These are phyloP conservation scores for Cenchrus americanus DNA, from an alignment of 176 grass and related monocot species.

Conservation along the genomic window DNA sequence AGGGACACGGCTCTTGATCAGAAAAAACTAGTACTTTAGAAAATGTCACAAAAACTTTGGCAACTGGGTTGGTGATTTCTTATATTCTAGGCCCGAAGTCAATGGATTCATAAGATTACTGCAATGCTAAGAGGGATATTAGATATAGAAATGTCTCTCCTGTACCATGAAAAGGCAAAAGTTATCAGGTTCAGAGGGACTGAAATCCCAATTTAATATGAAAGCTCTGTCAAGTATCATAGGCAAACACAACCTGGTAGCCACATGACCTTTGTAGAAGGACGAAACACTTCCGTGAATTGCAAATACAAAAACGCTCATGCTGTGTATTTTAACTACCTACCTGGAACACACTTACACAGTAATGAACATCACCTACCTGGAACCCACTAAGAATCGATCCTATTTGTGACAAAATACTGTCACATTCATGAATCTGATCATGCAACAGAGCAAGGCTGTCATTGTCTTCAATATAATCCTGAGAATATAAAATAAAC, in stretches of 20 bases:
- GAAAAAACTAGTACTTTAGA: background rate
- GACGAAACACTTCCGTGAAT: background rate
- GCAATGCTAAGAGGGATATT: background rate
- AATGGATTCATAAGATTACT: background rate
- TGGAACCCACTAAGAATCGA: conserved; percentile 70
- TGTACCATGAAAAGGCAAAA: conserved; percentile 7
- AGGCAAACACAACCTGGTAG: background rate
- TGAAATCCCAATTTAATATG: background rate
- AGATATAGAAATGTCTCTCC: background rate
- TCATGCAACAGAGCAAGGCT: conserved; percentile 64
- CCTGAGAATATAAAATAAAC: conserved; percentile 52
- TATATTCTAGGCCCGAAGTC: background rate
- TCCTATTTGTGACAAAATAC: conserved; percentile 70
- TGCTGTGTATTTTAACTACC: background rate
- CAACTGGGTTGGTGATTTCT: background rate
- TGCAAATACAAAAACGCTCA: background rate
- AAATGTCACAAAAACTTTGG: conserved; percentile 20
- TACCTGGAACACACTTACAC: too few relatives aligned
- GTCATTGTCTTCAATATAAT: conserved; percentile 76
- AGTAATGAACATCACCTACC: conserved; percentile 35
- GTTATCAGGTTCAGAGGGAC: background rate
- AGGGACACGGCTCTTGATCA: background rate
- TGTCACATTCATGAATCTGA: conserved; percentile 72
- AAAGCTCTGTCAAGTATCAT: conserved; percentile 1
- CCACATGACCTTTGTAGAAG: conserved; percentile 25